Conservation (phyloP, 164 flowering plant species). For the Kingdonia uniflora region DNA sequence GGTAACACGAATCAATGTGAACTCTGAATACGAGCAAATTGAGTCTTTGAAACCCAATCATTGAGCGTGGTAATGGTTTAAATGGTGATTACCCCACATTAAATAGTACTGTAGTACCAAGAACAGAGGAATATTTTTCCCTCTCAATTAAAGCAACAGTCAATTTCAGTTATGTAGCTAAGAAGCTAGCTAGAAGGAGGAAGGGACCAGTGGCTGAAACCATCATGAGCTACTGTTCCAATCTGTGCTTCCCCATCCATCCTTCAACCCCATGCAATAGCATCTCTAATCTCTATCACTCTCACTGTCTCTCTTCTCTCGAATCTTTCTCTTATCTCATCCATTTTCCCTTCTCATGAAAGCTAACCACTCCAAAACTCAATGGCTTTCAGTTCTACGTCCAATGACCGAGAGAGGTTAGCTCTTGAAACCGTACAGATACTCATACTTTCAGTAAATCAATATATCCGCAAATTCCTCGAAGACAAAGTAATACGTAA, state of each 20-base stretch:
- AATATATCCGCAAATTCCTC: conserved; percentile 22
- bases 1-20: too few species aligned
- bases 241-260: too few species aligned
- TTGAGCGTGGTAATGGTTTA: too few species aligned
- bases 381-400: conserved; percentile 18
- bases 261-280: not conserved
- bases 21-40: too few species aligned
- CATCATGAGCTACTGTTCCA: conserved; percentile 27
- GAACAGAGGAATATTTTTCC: not conserved
- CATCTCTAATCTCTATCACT: not conserved
- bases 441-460: conserved; percentile 32
- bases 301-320: conserved; percentile 5
- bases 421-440: conserved; percentile 25
- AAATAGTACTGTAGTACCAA: too few species aligned
- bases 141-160: conserved; percentile 13
- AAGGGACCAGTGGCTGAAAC: conserved; percentile 24
- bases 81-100: too few species aligned
- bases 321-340: not conserved
- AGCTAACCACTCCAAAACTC: conserved; percentile 11
- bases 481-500: conserved; percentile 20
- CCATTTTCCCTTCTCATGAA: conserved; percentile 7
- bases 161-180: conserved; percentile 18
- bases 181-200: not conserved
- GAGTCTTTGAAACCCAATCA: too few species aligned
- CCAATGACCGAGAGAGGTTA: conserved; percentile 17